These are phyloP conservation scores for Rhododendron mucronatum DNA, from an alignment of 148 eudicot genomes.

Conservation along the genomic window DNA sequence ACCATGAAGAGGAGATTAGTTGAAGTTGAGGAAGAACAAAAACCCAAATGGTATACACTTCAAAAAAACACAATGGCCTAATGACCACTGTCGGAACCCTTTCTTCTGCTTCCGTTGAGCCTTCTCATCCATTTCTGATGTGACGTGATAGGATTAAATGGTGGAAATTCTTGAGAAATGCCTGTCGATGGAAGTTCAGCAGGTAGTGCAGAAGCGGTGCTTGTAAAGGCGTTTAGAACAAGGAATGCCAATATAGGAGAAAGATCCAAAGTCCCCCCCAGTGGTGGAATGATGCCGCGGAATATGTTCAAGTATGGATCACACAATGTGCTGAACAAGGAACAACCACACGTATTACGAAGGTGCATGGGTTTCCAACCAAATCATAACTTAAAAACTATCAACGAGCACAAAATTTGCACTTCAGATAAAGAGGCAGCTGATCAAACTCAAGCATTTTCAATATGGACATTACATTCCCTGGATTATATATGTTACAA, in stretches of 20 bases:
- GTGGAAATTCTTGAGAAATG: slow-evolving; percentile 19
- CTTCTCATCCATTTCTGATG: slow-evolving; percentile 71
- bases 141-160: slow-evolving; percentile 39
- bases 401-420: not conserved
- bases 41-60: not conserved
- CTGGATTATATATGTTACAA: not conserved
- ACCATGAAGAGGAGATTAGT: not conserved
- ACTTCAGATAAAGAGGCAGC: not conserved
- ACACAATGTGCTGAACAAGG: slow-evolving; percentile 75
- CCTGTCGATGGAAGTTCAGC: slow-evolving; percentile 78
- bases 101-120: slow-evolving; percentile 33
- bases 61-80: slow-evolving; percentile 14
- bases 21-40: not conserved
- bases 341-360: not conserved
- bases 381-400: not conserved
- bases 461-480: not conserved
- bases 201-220: slow-evolving; percentile 88
- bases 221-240: slow-evolving; percentile 76
- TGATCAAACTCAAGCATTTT: not conserved
- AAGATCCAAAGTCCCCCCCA: slow-evolving; percentile 89
- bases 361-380: not conserved
- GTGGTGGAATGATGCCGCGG: slow-evolving; percentile 90
- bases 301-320: slow-evolving; percentile 97
- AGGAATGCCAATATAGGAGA: slow-evolving; percentile 95
- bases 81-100: slow-evolving; percentile 20